Evolutionary conservation across 305 asterid genomes (phyloP).

Genomic region (Rubia occidens): DNA sequence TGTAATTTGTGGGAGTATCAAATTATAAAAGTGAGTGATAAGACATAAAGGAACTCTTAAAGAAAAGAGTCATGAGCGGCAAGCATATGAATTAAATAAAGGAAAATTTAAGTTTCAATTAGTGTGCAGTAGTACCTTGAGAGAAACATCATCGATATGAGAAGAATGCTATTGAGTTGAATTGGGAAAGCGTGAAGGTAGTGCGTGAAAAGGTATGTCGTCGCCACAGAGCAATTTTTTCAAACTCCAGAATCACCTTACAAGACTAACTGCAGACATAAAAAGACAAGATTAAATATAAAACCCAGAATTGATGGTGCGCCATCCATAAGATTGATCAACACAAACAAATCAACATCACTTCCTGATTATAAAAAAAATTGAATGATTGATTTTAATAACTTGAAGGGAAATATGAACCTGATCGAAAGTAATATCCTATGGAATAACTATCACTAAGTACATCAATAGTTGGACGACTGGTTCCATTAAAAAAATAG

Average conservation of each 20-base stretch:
- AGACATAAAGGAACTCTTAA: too few relatives aligned
- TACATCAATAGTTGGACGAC: not conserved
- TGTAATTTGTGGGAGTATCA: too few relatives aligned
- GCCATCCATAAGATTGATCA: too few relatives aligned
- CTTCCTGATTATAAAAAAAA: too few relatives aligned
- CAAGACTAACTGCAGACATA: too few relatives aligned
- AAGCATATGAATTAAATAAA: not conserved
- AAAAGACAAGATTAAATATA: too few relatives aligned
- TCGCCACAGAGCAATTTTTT: conserved; percentile 17
- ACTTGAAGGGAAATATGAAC: not conserved
- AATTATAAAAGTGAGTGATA: too few relatives aligned
- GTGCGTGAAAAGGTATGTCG: conserved; percentile 19
- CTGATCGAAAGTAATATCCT: not conserved
- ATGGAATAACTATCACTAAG: not conserved
- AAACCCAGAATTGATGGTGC: too few relatives aligned
- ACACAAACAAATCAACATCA: too few relatives aligned
- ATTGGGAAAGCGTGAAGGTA: conserved; percentile 17
- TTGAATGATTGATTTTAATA: too few relatives aligned
- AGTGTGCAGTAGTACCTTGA: conserved; percentile 33
- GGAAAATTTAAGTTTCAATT: not conserved
- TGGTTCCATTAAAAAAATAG: not conserved
- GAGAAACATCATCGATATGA: conserved; percentile 31
- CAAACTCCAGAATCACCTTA: too few relatives aligned
- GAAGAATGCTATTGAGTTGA: conserved; percentile 26
- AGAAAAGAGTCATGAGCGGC: too few relatives aligned